phyloP scores from a whole-genome alignment of 2,329 filamentous ascomycete species.

The Claviceps lovelessii region DNA sequence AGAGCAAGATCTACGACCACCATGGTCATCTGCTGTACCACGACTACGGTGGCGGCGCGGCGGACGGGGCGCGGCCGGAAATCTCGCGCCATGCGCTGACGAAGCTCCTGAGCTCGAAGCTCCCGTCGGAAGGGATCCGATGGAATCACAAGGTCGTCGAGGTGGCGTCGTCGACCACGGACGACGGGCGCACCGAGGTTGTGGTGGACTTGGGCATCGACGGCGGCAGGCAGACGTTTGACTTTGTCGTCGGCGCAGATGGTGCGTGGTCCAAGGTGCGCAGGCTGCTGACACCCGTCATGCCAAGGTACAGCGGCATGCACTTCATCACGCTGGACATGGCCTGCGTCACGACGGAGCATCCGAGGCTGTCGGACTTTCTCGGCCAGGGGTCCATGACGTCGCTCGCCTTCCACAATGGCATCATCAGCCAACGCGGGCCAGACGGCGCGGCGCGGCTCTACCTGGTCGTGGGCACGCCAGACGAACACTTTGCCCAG shows the following conservation, averaged over 20 bases:
- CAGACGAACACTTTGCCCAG: not conserved
- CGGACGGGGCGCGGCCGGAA: not conserved
- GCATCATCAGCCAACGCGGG: not conserved
- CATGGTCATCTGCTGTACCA: conserved; percentile 12
- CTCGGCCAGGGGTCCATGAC: not conserved
- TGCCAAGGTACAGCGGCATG: not conserved
- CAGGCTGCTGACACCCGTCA: not conserved
- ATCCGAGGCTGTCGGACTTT: not conserved
- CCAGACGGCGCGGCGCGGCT: not conserved
- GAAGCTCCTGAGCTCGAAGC: not conserved
- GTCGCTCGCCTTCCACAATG: not conserved
- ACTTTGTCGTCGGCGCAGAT: conserved; percentile 10
- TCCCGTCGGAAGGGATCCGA: not conserved
- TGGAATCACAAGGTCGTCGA: not conserved
- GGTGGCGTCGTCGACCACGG: conserved; percentile 7
- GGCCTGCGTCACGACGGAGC: not conserved
- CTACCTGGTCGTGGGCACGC: not conserved
- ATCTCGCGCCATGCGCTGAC: not conserved
- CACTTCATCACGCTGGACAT: not conserved
- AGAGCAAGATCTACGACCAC: conserved; percentile 11
- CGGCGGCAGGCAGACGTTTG: conserved; percentile 7
- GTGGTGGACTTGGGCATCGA: conserved; percentile 12
- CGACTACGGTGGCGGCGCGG: not conserved
- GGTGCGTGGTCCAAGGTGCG: conserved; percentile 1
- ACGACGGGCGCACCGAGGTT: conserved; percentile 6